Evolutionary conservation across 768 basidiomycete genomes (phyloP).

Genomic region (Fomitopsis pulvina): DNA sequence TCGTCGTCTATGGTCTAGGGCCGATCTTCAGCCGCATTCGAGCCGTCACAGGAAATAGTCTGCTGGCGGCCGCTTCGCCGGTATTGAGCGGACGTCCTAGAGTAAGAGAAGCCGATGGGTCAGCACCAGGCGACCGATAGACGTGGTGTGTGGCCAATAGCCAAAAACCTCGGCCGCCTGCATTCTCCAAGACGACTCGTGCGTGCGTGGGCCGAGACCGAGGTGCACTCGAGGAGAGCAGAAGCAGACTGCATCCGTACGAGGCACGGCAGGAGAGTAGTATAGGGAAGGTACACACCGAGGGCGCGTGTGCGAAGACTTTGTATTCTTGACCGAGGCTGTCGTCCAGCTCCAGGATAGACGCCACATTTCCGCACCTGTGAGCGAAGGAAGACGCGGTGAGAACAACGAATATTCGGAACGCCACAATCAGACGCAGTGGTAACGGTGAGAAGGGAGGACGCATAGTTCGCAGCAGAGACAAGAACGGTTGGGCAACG

Average conservation of each 20-base stretch:
- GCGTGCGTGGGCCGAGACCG: too few relatives aligned
- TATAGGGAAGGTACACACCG: conserved; percentile 48
- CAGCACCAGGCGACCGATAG: conserved; percentile 1
- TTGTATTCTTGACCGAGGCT: conserved; percentile 92
- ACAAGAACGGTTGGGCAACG: too few relatives aligned
- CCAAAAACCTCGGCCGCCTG: too few relatives aligned
- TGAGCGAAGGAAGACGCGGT: background rate
- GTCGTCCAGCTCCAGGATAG: conserved; percentile 91
- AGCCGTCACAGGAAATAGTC: conserved; percentile 71
- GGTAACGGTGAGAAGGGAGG: too few relatives aligned
- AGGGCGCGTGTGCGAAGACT: conserved; percentile 86
- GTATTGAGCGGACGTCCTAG: conserved; percentile 77
- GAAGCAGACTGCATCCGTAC: too few relatives aligned
- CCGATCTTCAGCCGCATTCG: background rate
- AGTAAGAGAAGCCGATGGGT: background rate
- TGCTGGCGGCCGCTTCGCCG: conserved; percentile 78
- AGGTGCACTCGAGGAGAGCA: too few relatives aligned
- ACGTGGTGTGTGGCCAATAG: background rate
- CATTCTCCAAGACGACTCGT: too few relatives aligned
- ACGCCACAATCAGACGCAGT: background rate
- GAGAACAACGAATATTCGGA: background rate
- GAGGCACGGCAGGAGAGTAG: background rate
- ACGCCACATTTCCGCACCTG: conserved; percentile 95
- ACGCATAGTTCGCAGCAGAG: too few relatives aligned
- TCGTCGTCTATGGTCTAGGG: background rate